Evolutionary conservation across 371 early-diverging fungal genomes (phyloP).

Genomic region (Cokeromyces recurvatus): DNA sequence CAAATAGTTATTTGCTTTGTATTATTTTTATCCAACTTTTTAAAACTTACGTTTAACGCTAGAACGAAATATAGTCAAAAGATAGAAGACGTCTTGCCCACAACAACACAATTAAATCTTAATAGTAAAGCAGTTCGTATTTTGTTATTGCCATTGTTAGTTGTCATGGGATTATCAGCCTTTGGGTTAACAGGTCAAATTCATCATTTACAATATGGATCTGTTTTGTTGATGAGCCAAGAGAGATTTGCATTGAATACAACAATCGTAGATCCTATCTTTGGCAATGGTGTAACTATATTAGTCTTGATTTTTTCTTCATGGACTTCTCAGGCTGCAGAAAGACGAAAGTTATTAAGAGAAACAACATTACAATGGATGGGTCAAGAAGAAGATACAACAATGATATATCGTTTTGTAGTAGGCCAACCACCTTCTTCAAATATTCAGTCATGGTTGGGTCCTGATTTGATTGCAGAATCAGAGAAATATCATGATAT

Average conservation of each 20-base stretch:
- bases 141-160: constrained; percentile 45
- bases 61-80: constrained; percentile 42
- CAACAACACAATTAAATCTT: constrained; percentile 29
- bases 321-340: constrained; percentile 42
- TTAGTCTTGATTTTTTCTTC: constrained; percentile 53
- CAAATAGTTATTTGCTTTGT: constrained; percentile 50
- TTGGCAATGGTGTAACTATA: constrained; percentile 15
- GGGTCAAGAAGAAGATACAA: constrained; percentile 1
- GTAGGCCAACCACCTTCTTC: constrained; percentile 52
- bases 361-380: constrained; percentile 40
- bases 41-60: constrained; percentile 49
- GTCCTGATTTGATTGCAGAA: constrained; percentile 38
- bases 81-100: constrained; percentile 28
- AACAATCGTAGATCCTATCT: constrained; percentile 19
- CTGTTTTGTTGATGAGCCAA: constrained; percentile 34
- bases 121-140: constrained; percentile 40
- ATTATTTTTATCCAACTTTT: constrained; percentile 39
- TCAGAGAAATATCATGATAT: constrained; percentile 46
- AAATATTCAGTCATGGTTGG: constrained; percentile 34
- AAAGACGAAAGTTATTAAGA: constrained; percentile 40
- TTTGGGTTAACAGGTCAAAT: constrained; percentile 46
- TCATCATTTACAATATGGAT: constrained; percentile 39
- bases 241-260: constrained; percentile 20
- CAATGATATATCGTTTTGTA: constrained; percentile 47
- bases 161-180: constrained; percentile 47